Evolutionary conservation across 176 grass and related monocot genomes (phyloP), one percentile per base, ranked within the genome.

Genomic region (Phragmites australis): DNA sequence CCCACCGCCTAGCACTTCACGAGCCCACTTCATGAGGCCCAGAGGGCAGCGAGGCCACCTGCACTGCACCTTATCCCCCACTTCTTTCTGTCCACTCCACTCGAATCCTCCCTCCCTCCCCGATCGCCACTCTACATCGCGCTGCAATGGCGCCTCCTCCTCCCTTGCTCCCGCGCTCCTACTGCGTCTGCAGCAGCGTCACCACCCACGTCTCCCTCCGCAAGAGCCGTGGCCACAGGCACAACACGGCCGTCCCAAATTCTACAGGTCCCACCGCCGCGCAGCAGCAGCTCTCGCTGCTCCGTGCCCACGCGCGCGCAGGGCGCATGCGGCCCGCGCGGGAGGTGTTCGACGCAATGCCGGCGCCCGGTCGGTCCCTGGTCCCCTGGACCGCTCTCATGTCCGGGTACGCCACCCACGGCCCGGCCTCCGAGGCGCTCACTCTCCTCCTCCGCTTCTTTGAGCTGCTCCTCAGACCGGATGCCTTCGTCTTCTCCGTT

Each of bases 401-500:
- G 91, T 93, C 88, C 15, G 91, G 85, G 42, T 93, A 93, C 21
- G 69, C 84, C n/a, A 79, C 74, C 12, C 85, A 90, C 59, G 91
- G 88, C 6, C 83, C 76, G 7, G 72, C 91, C 9, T 55, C 57
- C 11, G 87, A 93, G 77, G 88, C 81, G 61, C 70, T 93, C 34
- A 48, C 21, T 2, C 50, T 90, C 55, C 74, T 93, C 30, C 85
- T 86, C 62, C 46, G 78, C 66, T 85, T 93, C 84, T 11, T 90
- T 9, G 15, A 16, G 60, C 39, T 79, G 16, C 13, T 52, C 16
- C 55, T 88, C 39, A 84, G 75, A 58, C 85, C 91, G 0, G 91
- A 93, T 65, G 84, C 88, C 27, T 93, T 93, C 56, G 88, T 93
- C 83, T 93, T 88, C 65, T 93, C 85, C 14, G 88, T 93, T 9